Conservation (phyloP, 2,329 filamentous ascomycete species). For the Trichoderma oligosporum region DNA sequence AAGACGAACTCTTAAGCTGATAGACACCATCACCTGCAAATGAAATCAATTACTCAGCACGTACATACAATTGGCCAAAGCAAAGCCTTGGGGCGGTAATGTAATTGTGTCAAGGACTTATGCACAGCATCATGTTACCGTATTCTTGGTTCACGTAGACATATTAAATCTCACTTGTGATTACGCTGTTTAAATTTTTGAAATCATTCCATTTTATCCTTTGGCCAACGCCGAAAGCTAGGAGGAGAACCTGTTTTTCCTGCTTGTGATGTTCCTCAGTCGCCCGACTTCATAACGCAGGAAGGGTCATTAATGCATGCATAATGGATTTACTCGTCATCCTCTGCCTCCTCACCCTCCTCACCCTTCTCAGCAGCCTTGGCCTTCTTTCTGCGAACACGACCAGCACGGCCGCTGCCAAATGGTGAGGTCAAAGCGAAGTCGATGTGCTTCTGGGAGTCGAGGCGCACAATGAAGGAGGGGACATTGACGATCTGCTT, state of each 20-base stretch:
- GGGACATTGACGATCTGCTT: constrained; percentile 99
- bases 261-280: constrained; percentile 37
- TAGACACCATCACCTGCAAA: background rate
- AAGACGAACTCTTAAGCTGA: constrained; percentile 59
- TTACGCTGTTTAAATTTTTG: constrained; percentile 18
- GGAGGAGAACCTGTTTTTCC: constrained; percentile 40
- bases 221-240: constrained; percentile 51
- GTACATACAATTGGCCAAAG: too few relatives aligned
- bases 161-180: background rate
- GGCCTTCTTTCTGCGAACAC: constrained; percentile 99
- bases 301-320: constrained; percentile 32
- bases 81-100: too few relatives aligned
- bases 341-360: constrained; percentile 78
- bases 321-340: constrained; percentile 61
- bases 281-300: constrained; percentile 28
- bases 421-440: constrained; percentile 97
- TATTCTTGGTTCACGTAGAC: background rate
- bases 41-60: background rate
- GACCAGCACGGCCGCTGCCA: constrained; percentile 92
- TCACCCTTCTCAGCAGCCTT: constrained; percentile 86
- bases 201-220: constrained; percentile 45
- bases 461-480: constrained; percentile 98
- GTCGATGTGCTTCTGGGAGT: constrained; percentile 99
- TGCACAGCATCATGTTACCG: too few relatives aligned
- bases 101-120: too few relatives aligned